Conservation (phyloP, 164 flowering plant genomes). For the Malania oleifera region DNA sequence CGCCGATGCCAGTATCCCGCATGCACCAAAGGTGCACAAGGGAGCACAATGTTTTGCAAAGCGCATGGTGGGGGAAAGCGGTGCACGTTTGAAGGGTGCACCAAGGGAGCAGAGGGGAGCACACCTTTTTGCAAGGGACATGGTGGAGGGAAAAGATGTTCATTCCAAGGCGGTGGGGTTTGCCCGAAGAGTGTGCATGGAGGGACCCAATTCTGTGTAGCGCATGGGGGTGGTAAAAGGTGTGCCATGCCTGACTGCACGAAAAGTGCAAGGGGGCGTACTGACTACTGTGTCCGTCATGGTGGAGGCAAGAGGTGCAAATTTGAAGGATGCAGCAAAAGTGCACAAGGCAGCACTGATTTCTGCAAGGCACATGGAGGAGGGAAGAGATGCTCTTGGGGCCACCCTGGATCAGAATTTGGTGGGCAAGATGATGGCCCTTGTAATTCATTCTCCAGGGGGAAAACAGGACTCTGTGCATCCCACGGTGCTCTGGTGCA, state of each 20-base stretch:
- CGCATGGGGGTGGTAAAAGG: constrained; percentile 96
- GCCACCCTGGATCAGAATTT: constrained; percentile 56
- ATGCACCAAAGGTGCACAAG: constrained; percentile 93
- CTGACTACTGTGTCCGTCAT: constrained; percentile 84
- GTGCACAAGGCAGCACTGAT: constrained; percentile 93
- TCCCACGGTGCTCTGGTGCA: constrained; percentile 71
- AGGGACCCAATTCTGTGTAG: constrained; percentile 79
- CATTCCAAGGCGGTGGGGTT: constrained; percentile 65
- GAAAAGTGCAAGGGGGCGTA: constrained; percentile 89
- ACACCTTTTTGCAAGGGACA: constrained; percentile 90
- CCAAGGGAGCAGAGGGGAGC: constrained; percentile 95
- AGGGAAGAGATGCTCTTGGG: constrained; percentile 90
- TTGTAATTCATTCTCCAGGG: constrained; percentile 80
- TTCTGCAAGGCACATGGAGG: constrained; percentile 97
- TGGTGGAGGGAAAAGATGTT: constrained; percentile 94
- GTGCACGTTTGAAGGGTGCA: constrained; percentile 72
- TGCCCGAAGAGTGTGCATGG: constrained; percentile 93
- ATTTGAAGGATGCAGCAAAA: constrained; percentile 72
- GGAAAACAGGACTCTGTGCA: constrained; percentile 79
- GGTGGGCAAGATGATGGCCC: constrained; percentile 38
- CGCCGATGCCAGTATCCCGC: constrained; percentile 63
- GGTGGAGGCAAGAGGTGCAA: constrained; percentile 96
- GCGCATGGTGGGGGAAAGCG: constrained; percentile 95
- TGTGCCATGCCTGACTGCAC: constrained; percentile 84
- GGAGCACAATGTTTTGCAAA: constrained; percentile 91